Evolutionary conservation across 2,329 filamentous ascomycete species (phyloP).

Genomic region (Ophiobolus disseminans): DNA sequence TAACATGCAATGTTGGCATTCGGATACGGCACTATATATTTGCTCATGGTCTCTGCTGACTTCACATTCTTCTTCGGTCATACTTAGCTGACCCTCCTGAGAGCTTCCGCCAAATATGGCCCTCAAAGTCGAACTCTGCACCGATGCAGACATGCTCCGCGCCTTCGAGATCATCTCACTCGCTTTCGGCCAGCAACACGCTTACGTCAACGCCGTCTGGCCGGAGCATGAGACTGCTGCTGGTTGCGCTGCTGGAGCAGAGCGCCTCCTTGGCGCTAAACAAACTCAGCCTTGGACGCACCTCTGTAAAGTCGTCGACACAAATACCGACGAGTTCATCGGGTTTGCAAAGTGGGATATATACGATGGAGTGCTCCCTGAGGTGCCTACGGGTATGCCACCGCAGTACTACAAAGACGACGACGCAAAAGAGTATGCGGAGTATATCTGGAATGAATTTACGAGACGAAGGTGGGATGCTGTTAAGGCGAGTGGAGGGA

Average conservation of each 20-base stretch:
- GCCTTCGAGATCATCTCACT: constrained; percentile 5
- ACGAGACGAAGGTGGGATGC: constrained; percentile 5
- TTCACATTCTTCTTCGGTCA: too few relatives aligned
- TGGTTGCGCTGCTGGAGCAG: constrained; percentile 6
- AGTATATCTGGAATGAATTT: constrained; percentile 6
- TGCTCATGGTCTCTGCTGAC: too few relatives aligned
- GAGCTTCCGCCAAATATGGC: too few relatives aligned
- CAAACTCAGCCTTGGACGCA: background rate
- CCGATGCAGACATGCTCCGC: background rate
- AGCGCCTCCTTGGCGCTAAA: constrained; percentile 5
- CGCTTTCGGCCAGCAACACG: constrained; percentile 13
- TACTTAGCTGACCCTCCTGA: too few relatives aligned
- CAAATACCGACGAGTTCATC: constrained; percentile 4
- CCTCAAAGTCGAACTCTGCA: too few relatives aligned
- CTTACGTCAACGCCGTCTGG: constrained; percentile 14
- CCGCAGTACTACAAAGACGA: constrained; percentile 11
- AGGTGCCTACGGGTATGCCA: constrained; percentile 1
- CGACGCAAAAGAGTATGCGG: constrained; percentile 11
- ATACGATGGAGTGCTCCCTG: constrained; percentile 7
- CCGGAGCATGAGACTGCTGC: constrained; percentile 10
- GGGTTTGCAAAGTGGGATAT: constrained; percentile 15
- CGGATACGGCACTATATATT: too few relatives aligned
- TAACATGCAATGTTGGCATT: too few relatives aligned
- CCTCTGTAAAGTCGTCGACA: constrained; percentile 8
- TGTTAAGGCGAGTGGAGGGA: constrained; percentile 5